Evolutionary conservation across 179 eudicot genomes (phyloP).

Genomic region (Spinacia oleracea): DNA sequence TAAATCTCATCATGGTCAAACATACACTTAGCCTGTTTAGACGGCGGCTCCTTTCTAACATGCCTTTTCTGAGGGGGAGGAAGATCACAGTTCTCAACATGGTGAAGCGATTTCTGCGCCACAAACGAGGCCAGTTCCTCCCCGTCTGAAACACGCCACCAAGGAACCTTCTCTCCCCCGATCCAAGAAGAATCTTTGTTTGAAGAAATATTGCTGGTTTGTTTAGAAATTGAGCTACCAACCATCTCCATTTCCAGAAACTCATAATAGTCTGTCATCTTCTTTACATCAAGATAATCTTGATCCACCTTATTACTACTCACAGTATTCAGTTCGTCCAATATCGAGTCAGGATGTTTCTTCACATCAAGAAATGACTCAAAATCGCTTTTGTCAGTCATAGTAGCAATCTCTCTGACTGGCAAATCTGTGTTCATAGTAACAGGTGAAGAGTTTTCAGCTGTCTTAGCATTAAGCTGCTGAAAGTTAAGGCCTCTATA

Average conservation of each 20-base stretch:
- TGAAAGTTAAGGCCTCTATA: conserved; percentile 42
- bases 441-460: conserved; percentile 26
- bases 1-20: conserved; percentile 31
- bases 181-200: conserved; percentile 46
- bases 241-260: conserved; percentile 54
- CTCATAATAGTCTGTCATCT: conserved; percentile 55
- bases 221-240: conserved; percentile 43
- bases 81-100: conserved; percentile 83
- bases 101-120: conserved; percentile 65
- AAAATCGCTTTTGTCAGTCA: conserved; percentile 27
- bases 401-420: conserved; percentile 19
- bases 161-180: conserved; percentile 59
- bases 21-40: conserved; percentile 27
- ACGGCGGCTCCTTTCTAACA: conserved; percentile 36
- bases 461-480: conserved; percentile 32
- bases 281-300: conserved; percentile 41
- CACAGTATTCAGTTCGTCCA: conserved; percentile 30
- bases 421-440: conserved; percentile 14
- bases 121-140: conserved; percentile 77
- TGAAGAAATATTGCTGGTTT: conserved; percentile 40
- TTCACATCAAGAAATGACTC: conserved; percentile 38
- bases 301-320: conserved; percentile 35
- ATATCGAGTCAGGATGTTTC: conserved; percentile 32
- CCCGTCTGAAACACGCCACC: conserved; percentile 85
- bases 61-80: conserved; percentile 59